Evolutionary conservation across 306 rosid species (phyloP).

Genomic region (Vigna trinervia): DNA sequence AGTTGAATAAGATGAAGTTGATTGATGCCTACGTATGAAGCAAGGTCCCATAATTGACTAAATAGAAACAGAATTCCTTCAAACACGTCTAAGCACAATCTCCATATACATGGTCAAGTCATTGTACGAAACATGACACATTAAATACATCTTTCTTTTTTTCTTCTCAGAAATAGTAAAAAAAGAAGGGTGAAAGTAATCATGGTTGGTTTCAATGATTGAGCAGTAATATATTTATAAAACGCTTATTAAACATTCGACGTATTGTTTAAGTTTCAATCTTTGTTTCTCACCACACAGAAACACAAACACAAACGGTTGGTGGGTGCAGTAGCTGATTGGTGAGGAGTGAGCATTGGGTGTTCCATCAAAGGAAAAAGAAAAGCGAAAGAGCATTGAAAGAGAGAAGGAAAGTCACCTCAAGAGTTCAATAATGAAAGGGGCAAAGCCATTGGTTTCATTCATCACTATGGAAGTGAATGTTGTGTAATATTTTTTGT

Average conservation of each 20-base stretch:
- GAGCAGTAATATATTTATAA: neutral
- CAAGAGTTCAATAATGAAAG: slow-evolving; percentile 54
- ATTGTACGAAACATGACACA: slow-evolving; percentile 38
- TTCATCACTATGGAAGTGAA: too few relatives aligned
- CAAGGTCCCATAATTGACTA: slow-evolving; percentile 46
- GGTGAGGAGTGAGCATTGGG: slow-evolving; percentile 22
- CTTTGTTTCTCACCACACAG: slow-evolving; percentile 19
- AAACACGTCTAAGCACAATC: slow-evolving; percentile 47
- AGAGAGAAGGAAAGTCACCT: slow-evolving; percentile 57
- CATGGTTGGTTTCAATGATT: slow-evolving; percentile 32
- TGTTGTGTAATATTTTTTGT: slow-evolving; percentile 1
- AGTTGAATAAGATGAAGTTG: slow-evolving; percentile 37
- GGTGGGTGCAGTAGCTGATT: slow-evolving; percentile 28
- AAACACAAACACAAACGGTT: slow-evolving; percentile 26
- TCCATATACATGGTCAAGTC: slow-evolving; percentile 40
- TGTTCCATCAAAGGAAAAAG: slow-evolving; percentile 50
- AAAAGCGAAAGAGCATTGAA: slow-evolving; percentile 44
- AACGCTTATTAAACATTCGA: slow-evolving; percentile 40
- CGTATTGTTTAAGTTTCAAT: slow-evolving; percentile 32
- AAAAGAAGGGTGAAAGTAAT: neutral
- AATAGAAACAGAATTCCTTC: slow-evolving; percentile 46
- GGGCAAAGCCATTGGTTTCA: neutral
- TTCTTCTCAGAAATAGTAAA: neutral
- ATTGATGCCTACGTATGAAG: slow-evolving; percentile 44
- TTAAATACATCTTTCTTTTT: slow-evolving; percentile 12